A percentile compares a stretch with the other conserved stretches of the same genome.
These are phyloP conservation scores for Mycena alexandri DNA, from an alignment of 768 basidiomycete species.

Conservation along the genomic window DNA sequence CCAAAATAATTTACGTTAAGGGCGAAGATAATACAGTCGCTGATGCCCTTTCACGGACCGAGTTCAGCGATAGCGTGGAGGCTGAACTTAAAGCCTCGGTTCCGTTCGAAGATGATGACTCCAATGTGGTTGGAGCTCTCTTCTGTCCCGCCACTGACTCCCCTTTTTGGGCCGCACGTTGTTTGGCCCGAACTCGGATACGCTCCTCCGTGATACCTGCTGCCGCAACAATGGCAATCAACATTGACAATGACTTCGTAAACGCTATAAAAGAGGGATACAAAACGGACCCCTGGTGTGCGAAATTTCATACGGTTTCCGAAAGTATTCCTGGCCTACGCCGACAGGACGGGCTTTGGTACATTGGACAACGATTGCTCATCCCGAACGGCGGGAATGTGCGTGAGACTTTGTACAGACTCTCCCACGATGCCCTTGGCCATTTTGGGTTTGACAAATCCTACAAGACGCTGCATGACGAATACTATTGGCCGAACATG, in stretches of 20 bases:
- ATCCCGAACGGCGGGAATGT: constrained; percentile 16
- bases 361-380: constrained; percentile 9
- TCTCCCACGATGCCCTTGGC: constrained; percentile 33
- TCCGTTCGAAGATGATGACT: constrained; percentile 8
- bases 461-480: constrained; percentile 30
- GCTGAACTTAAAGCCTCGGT: not conserved
- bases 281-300: constrained; percentile 20
- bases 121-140: not conserved
- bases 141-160: not conserved
- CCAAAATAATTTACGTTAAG: no score
- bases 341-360: constrained; percentile 10
- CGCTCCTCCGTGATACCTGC: not conserved
- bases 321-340: constrained; percentile 15
- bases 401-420: constrained; percentile 26
- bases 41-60: no score
- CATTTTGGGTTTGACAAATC: constrained; percentile 40
- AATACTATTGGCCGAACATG: constrained; percentile 30
- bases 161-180: not conserved
- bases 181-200: not conserved
- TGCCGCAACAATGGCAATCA: not conserved
- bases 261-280: constrained; percentile 8
- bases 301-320: constrained; percentile 13
- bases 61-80: not conserved
- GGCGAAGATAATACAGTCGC: no score
- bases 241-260: not conserved